A percentile compares a stretch with the other conserved stretches of the same genome.
phyloP scores from a whole-genome alignment of 2,329 filamentous ascomycete genomes.

The Penicillium sp. region DNA sequence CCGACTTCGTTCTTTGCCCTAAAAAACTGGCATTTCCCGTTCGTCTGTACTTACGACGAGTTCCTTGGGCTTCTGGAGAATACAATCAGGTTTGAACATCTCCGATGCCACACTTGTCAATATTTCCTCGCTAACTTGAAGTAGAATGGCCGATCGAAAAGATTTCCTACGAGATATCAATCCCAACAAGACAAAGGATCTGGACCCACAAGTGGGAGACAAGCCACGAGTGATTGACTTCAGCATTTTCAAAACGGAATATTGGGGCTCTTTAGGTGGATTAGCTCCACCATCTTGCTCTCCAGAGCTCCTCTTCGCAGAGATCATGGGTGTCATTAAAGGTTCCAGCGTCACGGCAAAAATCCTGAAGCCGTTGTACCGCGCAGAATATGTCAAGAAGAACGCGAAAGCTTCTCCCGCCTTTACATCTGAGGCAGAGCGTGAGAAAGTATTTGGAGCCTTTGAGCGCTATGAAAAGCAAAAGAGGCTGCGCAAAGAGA shows the following conservation, averaged over 20 bases:
- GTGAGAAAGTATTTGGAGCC: constrained; percentile 24
- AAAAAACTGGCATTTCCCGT: constrained; percentile 26
- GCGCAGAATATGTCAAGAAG: constrained; percentile 23
- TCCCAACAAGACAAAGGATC: neutral
- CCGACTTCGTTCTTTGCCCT: constrained; percentile 21
- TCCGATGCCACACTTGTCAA: no score
- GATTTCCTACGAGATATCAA: constrained; percentile 9
- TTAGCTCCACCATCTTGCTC: constrained; percentile 17
- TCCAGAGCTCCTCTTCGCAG: constrained; percentile 28
- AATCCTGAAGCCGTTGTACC: constrained; percentile 19
- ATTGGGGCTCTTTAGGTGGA: constrained; percentile 26
- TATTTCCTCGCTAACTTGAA: neutral
- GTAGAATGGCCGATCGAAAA: constrained; percentile 16
- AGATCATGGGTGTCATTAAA: constrained; percentile 36
- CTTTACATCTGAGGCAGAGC: constrained; percentile 21
- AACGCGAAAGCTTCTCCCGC: constrained; percentile 24
- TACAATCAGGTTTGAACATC: constrained; percentile 11
- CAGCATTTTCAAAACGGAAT: constrained; percentile 28
- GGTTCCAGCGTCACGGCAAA: constrained; percentile 21
- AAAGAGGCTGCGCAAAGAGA: constrained; percentile 16
- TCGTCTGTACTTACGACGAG: constrained; percentile 33
- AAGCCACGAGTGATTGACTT: constrained; percentile 25
- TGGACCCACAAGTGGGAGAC: neutral
- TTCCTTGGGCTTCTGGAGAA: constrained; percentile 27
- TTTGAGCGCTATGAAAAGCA: constrained; percentile 30